phyloP scores from a whole-genome alignment of 495 filamentous ascomycete species.

The Lindgomyces ingoldianus region DNA sequence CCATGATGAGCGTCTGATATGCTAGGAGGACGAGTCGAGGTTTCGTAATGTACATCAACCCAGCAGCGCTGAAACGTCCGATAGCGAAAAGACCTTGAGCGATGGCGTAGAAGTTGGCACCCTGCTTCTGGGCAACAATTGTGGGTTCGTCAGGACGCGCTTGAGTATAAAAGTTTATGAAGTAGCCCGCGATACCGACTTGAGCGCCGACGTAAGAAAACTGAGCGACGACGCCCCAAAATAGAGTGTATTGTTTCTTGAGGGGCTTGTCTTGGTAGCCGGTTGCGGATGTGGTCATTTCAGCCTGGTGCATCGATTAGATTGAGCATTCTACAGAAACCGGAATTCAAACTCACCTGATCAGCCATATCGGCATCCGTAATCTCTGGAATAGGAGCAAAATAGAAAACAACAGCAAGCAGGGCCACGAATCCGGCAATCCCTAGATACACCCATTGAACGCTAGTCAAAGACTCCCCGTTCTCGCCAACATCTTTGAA shows the following conservation, averaged over 20 bases:
- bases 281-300: slow-evolving; percentile 45
- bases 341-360: too few species aligned
- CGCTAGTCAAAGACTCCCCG: slow-evolving; percentile 54
- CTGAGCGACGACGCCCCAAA: slow-evolving; percentile 65
- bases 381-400: slow-evolving; percentile 68
- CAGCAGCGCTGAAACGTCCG: slow-evolving; percentile 62
- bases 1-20: slow-evolving; percentile 44
- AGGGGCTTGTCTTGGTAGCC: slow-evolving; percentile 49
- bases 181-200: slow-evolving; percentile 54
- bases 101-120: slow-evolving; percentile 60
- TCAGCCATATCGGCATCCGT: slow-evolving; percentile 68
- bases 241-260: slow-evolving; percentile 61
- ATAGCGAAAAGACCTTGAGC: slow-evolving; percentile 68
- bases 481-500: slow-evolving; percentile 58
- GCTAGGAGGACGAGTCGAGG: slow-evolving; percentile 43
- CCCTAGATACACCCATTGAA: slow-evolving; percentile 76
- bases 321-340: too few species aligned
- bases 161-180: slow-evolving; percentile 53
- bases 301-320: too few species aligned
- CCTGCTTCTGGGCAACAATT: slow-evolving; percentile 28
- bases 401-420: slow-evolving; percentile 64
- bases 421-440: slow-evolving; percentile 69
- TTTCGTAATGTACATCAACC: slow-evolving; percentile 49
- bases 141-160: slow-evolving; percentile 30
- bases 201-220: slow-evolving; percentile 71